These are phyloP conservation scores for Elaeagnus macrophylla DNA, from an alignment of 306 rosid species.

Conservation along the genomic window DNA sequence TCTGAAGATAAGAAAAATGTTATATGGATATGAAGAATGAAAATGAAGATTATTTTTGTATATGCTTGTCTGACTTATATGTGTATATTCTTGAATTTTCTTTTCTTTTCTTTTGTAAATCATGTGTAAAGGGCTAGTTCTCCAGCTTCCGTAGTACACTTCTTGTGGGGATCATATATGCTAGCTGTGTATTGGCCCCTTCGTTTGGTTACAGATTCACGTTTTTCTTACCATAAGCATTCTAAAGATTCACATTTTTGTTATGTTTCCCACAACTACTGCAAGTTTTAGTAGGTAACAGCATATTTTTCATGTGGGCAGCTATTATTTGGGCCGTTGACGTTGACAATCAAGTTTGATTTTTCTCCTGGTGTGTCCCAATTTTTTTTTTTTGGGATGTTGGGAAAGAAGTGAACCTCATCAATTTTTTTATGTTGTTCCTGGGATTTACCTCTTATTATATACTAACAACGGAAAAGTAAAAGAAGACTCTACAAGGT, in stretches of 20 bases:
- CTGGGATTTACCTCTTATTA: too few species aligned
- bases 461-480: too few species aligned
- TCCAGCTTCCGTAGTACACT: neutral
- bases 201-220: too few species aligned
- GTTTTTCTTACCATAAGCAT: too few species aligned
- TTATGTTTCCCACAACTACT: neutral
- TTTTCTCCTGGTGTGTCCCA: too few species aligned
- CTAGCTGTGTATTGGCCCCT: too few species aligned
- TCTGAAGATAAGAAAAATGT: neutral
- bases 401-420: too few species aligned
- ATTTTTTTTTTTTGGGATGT: neutral
- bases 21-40: neutral
- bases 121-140: neutral
- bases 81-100: neutral
- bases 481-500: too few species aligned
- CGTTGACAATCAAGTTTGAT: neutral
- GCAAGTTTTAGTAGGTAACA: neutral
- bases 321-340: neutral
- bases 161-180: too few species aligned
- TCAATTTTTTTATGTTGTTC: too few species aligned
- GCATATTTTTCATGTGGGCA: slow-evolving; percentile 13
- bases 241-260: neutral
- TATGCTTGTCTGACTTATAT: neutral
- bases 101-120: neutral
- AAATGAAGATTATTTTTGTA: too few species aligned